Conservation (phyloP, 331 rosid species). For the Acacia concinna region DNA sequence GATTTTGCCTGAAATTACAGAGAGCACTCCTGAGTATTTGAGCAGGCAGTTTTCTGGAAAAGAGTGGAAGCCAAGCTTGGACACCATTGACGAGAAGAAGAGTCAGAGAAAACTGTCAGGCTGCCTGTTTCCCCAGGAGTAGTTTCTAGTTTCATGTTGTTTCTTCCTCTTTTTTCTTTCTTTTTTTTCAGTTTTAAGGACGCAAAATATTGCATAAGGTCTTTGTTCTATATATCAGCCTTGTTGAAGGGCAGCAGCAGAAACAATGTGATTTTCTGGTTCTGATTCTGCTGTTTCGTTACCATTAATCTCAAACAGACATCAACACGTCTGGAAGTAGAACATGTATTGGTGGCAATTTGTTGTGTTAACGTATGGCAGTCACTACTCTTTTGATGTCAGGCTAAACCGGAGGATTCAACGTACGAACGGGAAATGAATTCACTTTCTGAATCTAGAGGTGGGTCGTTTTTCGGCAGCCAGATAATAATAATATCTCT, state of each 20-base stretch:
- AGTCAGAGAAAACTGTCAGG: slow-evolving; percentile 41
- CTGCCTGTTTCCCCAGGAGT: slow-evolving; percentile 45
- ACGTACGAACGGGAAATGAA: not conserved
- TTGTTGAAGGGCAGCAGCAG: not conserved
- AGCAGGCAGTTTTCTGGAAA: slow-evolving; percentile 75
- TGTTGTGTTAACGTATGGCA: not conserved
- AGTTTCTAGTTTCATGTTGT: slow-evolving; percentile 4
- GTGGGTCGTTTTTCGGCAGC: not conserved
- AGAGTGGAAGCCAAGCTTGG: slow-evolving; percentile 89
- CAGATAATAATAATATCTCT: not conserved
- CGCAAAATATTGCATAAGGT: not conserved
- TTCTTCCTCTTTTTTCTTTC: not conserved
- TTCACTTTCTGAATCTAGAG: not conserved
- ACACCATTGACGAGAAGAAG: slow-evolving; percentile 73
- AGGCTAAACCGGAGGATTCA: not conserved
- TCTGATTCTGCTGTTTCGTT: not conserved
- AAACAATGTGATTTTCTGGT: not conserved
- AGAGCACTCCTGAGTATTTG: slow-evolving; percentile 63
- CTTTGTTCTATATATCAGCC: not conserved
- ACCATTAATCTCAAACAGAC: not conserved
- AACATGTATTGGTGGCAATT: not conserved
- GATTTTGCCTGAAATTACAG: slow-evolving; percentile 44
- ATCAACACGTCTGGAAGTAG: not conserved
- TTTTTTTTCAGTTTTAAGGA: not conserved
- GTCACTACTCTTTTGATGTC: not conserved